phyloP scores from a whole-genome alignment of 208 protist genomes.

The Herpetomonas samuelpessoai region DNA sequence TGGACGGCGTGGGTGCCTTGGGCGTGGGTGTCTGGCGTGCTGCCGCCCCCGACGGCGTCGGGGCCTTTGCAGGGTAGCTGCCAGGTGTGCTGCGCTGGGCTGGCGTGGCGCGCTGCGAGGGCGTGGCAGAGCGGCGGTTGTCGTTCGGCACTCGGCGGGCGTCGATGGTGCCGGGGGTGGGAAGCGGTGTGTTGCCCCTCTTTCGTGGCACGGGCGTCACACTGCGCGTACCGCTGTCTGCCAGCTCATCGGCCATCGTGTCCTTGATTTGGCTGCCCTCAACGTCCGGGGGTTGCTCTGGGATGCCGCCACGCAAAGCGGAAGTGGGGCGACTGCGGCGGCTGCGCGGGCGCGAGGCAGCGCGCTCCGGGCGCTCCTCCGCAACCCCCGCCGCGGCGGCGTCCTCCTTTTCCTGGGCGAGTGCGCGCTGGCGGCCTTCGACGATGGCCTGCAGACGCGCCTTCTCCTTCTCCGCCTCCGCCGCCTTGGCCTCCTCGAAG shows the following conservation, averaged over 20 bases:
- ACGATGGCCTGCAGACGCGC: constrained; percentile 36
- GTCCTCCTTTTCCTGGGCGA: constrained; percentile 13
- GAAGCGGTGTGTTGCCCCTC: not conserved
- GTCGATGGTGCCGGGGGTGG: not conserved
- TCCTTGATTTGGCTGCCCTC: constrained; percentile 46
- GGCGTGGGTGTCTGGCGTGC: not conserved
- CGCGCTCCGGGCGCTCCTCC: constrained; percentile 20
- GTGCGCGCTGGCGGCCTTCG: constrained; percentile 24
- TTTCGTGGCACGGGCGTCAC: not conserved
- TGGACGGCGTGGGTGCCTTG: not conserved
- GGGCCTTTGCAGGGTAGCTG: no score
- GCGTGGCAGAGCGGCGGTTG: not conserved
- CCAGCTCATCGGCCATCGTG: constrained; percentile 26
- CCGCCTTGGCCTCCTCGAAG: constrained; percentile 27
- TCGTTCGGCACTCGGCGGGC: not conserved
- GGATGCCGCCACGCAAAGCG: constrained; percentile 43
- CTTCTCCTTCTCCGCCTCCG: constrained; percentile 40
- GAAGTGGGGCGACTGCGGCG: constrained; percentile 37
- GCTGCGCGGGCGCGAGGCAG: constrained; percentile 35
- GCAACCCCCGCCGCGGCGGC: no score
- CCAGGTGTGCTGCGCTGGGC: not conserved
- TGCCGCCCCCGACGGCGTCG: not conserved
- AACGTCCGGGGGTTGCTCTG: constrained; percentile 65
- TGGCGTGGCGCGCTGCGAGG: not conserved
- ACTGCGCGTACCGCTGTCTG: constrained; percentile 8